Evolutionary conservation across 148 eudicot species (phyloP).

Genomic region (Mesembryanthemum crystallinum): DNA sequence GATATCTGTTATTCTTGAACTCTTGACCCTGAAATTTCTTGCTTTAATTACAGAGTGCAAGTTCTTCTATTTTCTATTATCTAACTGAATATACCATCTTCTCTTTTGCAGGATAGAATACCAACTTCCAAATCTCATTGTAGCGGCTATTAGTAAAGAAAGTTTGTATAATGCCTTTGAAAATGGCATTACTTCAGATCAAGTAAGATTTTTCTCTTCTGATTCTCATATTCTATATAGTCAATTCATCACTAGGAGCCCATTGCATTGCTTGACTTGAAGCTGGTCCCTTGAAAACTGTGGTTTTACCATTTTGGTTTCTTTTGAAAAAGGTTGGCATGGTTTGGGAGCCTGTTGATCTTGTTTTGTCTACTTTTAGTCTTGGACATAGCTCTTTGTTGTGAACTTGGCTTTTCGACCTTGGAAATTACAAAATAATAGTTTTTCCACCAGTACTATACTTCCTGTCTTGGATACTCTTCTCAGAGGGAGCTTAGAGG

Average conservation of each 20-base stretch:
- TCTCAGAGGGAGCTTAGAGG: too few species aligned
- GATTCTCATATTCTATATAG: background rate
- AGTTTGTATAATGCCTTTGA: slow-evolving; percentile 81
- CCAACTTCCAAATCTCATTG: slow-evolving; percentile 91
- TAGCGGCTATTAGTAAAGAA: slow-evolving; percentile 76
- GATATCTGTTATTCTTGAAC: background rate
- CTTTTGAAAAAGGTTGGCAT: background rate
- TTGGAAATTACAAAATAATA: too few species aligned
- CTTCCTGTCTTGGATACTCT: too few species aligned
- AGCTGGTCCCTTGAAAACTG: background rate
- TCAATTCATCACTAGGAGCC: slow-evolving; percentile 1
- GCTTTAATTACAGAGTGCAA: background rate
- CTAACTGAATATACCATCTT: background rate
- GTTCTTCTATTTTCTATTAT: background rate
- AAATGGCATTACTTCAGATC: slow-evolving; percentile 87
- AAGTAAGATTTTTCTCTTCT: slow-evolving; percentile 45
- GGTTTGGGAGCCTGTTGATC: background rate
- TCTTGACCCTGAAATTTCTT: slow-evolving; percentile 14
- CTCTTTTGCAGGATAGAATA: slow-evolving; percentile 75
- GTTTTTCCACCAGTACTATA: too few species aligned
- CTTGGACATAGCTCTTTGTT: background rate
- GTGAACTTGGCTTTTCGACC: too few species aligned
- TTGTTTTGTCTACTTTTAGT: background rate
- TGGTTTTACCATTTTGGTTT: background rate
- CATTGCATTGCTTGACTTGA: slow-evolving; percentile 3